Conservation (phyloP, 441 rosid species). For the Erodium texanum region DNA sequence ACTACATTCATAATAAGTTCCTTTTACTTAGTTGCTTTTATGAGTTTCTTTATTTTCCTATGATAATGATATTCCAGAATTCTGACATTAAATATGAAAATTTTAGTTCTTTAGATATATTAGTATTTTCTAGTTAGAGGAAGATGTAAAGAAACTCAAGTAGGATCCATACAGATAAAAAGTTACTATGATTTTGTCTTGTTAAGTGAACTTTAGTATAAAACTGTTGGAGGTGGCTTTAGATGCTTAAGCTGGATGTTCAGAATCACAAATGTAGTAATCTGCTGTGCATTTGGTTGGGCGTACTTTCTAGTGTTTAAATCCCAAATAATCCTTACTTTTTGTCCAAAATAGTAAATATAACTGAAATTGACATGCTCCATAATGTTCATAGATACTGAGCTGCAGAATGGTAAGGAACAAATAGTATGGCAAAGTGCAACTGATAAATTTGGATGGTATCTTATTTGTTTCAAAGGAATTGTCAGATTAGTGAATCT, state of each 20-base stretch:
- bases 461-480: too few species aligned
- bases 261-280: not conserved
- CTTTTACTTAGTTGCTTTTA: not conserved
- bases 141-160: not conserved
- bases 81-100: too few species aligned
- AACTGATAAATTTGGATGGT: too few species aligned
- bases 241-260: not conserved
- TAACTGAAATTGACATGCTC: too few species aligned
- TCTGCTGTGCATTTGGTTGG: not conserved
- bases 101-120: not conserved
- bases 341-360: conserved; percentile 12
- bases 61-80: not conserved
- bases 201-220: not conserved
- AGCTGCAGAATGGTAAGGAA: too few species aligned
- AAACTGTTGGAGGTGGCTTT: not conserved
- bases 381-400: too few species aligned
- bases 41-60: not conserved
- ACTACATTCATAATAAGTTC: not conserved
- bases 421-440: too few species aligned
- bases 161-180: not conserved
- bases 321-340: not conserved
- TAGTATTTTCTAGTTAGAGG: not conserved
- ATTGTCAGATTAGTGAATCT: too few species aligned
- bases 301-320: not conserved
- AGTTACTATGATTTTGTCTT: not conserved